Base-by-base conservation (phyloP, 2,329 filamentous ascomycete genomes). In the Aspergillus tamarii region DNA sequence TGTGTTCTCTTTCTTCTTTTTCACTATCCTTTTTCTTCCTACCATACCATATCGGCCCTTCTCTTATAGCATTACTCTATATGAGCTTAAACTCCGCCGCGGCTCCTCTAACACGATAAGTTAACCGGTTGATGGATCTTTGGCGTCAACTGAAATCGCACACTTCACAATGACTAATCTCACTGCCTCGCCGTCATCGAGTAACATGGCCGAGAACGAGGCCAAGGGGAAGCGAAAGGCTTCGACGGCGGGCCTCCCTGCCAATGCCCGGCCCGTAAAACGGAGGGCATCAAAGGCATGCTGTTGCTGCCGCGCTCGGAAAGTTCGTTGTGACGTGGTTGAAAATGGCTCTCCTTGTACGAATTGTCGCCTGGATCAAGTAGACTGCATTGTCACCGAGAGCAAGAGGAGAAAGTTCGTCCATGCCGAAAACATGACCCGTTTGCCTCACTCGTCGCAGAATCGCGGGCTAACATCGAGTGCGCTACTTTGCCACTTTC, bases 271-370 rank as follows among this genome's bases (percentile, higher is more conserved):
- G 63, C 87, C 87, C 60, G 87, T 89, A 59, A 97, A 97, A 81
- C 87, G 93, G 73, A 87, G 94, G 74, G 93, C 94, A n/a, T 93
- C 93, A 11, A 91, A 94, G 71, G 94, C 94, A 21, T 97, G 94
- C 77, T 92, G 93, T 66, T 93, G 91, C 71, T 97, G 94, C 80
- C 87, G 94, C 72, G 89, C 91, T 62, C 89, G 94, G 74, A 97
- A 97, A 78, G 94, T 97, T 48, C 88, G 94, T 62, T 97, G 94
- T 82, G 94, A 97, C 81, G 93, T 97, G 62, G 93, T 95, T 64
- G 93, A 96, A 78, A 87, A 88, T 77, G 90, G 91, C 56, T 90
- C 90, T 50, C 93, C 93, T 1, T 96, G 93, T 78, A 93, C 91
- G 61, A 96, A 96, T 78, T 96, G 93, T 80, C 85, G 91, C 26